These are phyloP conservation scores for Coemansia sp. DNA, from an alignment of 371 early-diverging fungal genomes.

Conservation along the genomic window DNA sequence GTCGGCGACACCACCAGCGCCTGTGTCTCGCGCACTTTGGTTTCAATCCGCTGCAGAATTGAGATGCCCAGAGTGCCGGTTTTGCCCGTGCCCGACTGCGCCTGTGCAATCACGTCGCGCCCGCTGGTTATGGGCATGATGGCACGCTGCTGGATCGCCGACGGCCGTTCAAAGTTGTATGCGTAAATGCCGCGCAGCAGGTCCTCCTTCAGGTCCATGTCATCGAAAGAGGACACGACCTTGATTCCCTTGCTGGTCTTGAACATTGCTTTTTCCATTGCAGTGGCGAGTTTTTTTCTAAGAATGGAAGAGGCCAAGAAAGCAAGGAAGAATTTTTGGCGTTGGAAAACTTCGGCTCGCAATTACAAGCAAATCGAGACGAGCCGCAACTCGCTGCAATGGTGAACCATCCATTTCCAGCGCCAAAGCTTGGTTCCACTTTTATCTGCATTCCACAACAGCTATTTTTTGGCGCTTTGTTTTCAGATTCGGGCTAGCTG, in stretches of 20 bases:
- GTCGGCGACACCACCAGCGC: constrained; percentile 95
- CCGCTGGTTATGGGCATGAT: constrained; percentile 83
- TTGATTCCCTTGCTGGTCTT: constrained; percentile 55
- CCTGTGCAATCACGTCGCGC: constrained; percentile 92
- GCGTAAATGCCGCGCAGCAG: constrained; percentile 88
- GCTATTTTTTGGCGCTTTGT: no score
- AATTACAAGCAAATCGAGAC: no score
- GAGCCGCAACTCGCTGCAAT: no score
- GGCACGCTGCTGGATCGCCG: constrained; percentile 91
- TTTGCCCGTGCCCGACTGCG: constrained; percentile 98
- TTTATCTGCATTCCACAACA: no score
- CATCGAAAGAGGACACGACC: constrained; percentile 68
- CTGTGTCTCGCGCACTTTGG: constrained; percentile 71
- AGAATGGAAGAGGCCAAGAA: no score
- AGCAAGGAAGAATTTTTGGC: no score
- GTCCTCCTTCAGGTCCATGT: constrained; percentile 80
- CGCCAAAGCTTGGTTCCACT: no score
- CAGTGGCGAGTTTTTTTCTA: no score
- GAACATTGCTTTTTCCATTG: constrained; percentile 15
- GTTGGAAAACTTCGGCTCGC: no score
- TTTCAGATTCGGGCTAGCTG: no score
- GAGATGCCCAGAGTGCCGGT: constrained; percentile 96
- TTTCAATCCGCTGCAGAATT: constrained; percentile 84
- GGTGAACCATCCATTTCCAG: no score
- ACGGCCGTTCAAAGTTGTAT: constrained; percentile 89